Evolutionary conservation across 2,329 filamentous ascomycete genomes (phyloP).

Genomic region (Triangularia setosa): DNA sequence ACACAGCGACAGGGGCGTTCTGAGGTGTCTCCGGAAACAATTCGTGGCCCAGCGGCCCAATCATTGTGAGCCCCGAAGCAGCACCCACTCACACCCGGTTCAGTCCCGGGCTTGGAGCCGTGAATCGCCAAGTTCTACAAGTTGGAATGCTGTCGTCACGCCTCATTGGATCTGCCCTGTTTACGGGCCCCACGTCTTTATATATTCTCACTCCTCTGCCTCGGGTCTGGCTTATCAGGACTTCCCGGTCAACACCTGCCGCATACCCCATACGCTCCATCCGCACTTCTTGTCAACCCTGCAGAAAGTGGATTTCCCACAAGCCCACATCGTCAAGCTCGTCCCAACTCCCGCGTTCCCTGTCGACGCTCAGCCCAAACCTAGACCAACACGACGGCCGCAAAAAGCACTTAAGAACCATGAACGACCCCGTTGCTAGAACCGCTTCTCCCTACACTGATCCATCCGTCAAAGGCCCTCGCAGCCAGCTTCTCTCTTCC

Average conservation of each 20-base stretch:
- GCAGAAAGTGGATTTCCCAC: slow-evolving; percentile 22
- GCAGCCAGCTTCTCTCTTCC: slow-evolving; percentile 38
- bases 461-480: slow-evolving; percentile 42
- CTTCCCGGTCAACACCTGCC: slow-evolving; percentile 11
- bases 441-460: slow-evolving; percentile 43
- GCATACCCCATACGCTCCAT: slow-evolving; percentile 11
- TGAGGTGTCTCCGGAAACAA: slow-evolving; percentile 28
- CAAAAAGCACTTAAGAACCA: slow-evolving; percentile 30
- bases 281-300: slow-evolving; percentile 19
- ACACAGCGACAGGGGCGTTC: slow-evolving; percentile 23
- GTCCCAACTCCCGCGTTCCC: slow-evolving; percentile 20
- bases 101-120: slow-evolving; percentile 14
- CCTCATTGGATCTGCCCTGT: slow-evolving; percentile 20
- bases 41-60: slow-evolving; percentile 26
- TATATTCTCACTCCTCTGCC: slow-evolving; percentile 23
- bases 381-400: slow-evolving; percentile 4
- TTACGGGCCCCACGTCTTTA: slow-evolving; percentile 23
- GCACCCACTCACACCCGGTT: slow-evolving; percentile 22
- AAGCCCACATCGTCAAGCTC: slow-evolving; percentile 19
- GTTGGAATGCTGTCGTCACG: slow-evolving; percentile 25
- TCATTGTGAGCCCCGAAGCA: slow-evolving; percentile 21
- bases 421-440: slow-evolving; percentile 40
- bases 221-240: slow-evolving; percentile 22
- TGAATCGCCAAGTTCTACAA: slow-evolving; percentile 14
- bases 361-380: slow-evolving; percentile 20